Percentiles rank a stretch among this genome's conserved stretches.
These are phyloP conservation scores for Auriscalpium orientale DNA, from an alignment of 768 basidiomycete species.

Conservation along the genomic window DNA sequence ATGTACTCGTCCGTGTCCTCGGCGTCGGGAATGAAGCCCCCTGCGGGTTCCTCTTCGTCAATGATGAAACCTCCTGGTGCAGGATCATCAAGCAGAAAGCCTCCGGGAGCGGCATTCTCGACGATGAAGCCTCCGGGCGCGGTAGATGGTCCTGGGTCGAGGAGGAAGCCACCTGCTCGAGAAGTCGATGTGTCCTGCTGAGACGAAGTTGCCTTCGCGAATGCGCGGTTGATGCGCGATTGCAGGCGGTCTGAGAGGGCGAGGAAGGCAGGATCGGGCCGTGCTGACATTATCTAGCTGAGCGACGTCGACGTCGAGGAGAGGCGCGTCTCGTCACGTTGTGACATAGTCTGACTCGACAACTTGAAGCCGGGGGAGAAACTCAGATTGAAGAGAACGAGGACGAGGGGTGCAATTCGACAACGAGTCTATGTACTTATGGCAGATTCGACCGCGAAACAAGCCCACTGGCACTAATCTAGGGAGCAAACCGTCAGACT, in stretches of 20 bases:
- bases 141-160: not conserved
- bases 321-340: too few relatives aligned
- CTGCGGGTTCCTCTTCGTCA: slow-evolving; percentile 18
- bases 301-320: too few relatives aligned
- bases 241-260: not conserved
- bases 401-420: too few relatives aligned
- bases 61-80: slow-evolving; percentile 29
- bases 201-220: not conserved
- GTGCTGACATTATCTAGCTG: slow-evolving; percentile 21
- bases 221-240: not conserved
- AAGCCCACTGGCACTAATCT: too few relatives aligned
- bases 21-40: slow-evolving; percentile 22
- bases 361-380: too few relatives aligned
- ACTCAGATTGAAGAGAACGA: too few relatives aligned
- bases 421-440: too few relatives aligned
- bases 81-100: not conserved
- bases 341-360: too few relatives aligned
- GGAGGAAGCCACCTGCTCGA: not conserved
- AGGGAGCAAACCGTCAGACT: too few relatives aligned
- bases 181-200: not conserved
- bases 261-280: not conserved
- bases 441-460: too few relatives aligned
- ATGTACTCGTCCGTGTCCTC: slow-evolving; percentile 27
- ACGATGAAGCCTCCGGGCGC: not conserved
- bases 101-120: not conserved